These are phyloP conservation scores for Cyclostephanos invisitatus DNA, from an alignment of 108 stramenopile species.

Conservation along the genomic window DNA sequence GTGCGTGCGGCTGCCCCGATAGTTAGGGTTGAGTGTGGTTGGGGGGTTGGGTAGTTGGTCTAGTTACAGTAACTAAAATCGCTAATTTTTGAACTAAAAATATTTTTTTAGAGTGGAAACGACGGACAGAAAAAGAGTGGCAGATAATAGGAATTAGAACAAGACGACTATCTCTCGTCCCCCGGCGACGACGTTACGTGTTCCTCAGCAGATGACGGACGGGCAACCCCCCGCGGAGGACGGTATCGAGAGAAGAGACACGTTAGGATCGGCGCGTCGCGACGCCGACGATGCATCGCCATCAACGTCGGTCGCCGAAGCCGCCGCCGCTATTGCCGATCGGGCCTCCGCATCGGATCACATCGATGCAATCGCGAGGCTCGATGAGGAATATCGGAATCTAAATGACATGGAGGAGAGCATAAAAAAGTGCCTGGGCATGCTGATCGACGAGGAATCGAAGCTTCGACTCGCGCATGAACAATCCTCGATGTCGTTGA, in stretches of 20 bases:
- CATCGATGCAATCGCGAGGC: conserved; percentile 1
- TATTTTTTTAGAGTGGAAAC: too few relatives aligned
- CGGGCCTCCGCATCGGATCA: conserved; percentile 6
- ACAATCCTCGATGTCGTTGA: conserved; percentile 22
- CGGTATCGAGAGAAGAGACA: neutral
- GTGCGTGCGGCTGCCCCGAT: too few relatives aligned
- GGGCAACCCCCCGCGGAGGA: neutral
- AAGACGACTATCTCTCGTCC: too few relatives aligned
- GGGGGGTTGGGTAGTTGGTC: too few relatives aligned
- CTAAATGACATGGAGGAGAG: neutral
- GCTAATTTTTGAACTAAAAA: too few relatives aligned
- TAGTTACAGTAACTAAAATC: too few relatives aligned
- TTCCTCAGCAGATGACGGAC: too few relatives aligned
- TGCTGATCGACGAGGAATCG: conserved; percentile 6
- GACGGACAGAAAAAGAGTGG: too few relatives aligned
- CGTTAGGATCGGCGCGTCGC: neutral
- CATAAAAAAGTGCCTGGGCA: neutral
- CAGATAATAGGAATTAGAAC: too few relatives aligned
- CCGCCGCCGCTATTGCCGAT: neutral
- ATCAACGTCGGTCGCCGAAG: neutral
- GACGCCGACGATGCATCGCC: neutral
- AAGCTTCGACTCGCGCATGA: conserved; percentile 7
- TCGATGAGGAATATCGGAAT: conserved; percentile 4
- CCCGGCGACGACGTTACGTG: too few relatives aligned
- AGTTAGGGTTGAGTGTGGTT: too few relatives aligned